Base-by-base conservation (phyloP, 2,329 filamentous ascomycete species). In the Ceratocystis harringtonii region DNA sequence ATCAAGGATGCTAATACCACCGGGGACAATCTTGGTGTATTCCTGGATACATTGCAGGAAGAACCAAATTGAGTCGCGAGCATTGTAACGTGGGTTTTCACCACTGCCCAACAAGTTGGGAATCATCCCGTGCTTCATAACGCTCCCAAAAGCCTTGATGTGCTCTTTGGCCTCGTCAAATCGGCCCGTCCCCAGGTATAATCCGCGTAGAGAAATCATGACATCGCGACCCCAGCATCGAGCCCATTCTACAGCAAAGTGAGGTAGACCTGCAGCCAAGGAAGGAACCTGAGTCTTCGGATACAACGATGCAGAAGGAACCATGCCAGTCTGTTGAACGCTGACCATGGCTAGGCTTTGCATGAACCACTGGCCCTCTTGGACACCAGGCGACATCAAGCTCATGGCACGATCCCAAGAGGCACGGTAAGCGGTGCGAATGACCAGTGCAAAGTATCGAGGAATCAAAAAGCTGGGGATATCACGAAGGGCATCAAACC, bases 71-170 rank as follows among this genome's bases (percentile, higher is more conserved):
- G 94, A 96, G 75, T 99, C 94, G 68, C 94, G 84, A 55, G 94
- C 92, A 74, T 99, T 99, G 78, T 97, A 99, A 30, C 94, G 83
- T 2, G 94, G 94, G 17, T 86, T 81, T 68, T 87, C 89, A 5
- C 94, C 92, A 67, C 89, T 90, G 69, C 90, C 87, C 15, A 99
- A 80, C 22, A 99, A 80, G 72, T 99, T 99, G 15, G 94, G 94
- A 66, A 99, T 92, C 91, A 97, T 95, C 62, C 94, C 94, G 71
- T 99, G 94, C 79, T 99, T 99, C 70, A 99, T 78, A 10, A 99
- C 92, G 73, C 91, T 96, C 1, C 89, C 92, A 76, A 99, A 99
- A 7, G 92, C 92, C 68, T 90, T 79, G 67, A 99, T 96, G 72
- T 99, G 95, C 74, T 97, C 91, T 72, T 85, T 92, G 6, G 94